phyloP scores from a whole-genome alignment of 192 early-diverging fungal species.

The Umbelopsis vinacea region DNA sequence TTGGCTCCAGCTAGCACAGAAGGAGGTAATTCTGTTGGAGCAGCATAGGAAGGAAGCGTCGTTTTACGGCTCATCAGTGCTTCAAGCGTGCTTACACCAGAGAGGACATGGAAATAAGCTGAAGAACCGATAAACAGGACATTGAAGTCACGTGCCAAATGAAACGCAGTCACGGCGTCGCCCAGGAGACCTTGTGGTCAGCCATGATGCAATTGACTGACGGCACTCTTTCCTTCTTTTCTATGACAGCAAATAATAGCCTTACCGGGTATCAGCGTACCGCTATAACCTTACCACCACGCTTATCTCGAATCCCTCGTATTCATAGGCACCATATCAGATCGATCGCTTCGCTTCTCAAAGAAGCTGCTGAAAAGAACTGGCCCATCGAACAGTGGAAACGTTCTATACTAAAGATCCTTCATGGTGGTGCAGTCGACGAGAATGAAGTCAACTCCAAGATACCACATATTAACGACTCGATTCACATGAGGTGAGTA shows the following conservation, averaged over 20 bases:
- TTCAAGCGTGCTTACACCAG: background rate
- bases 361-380: slow-evolving; percentile 16
- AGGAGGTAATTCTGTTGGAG: slow-evolving; percentile 39
- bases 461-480: background rate
- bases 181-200: background rate
- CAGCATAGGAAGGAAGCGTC: slow-evolving; percentile 49
- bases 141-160: background rate
- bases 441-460: background rate
- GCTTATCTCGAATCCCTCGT: slow-evolving; percentile 13
- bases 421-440: slow-evolving; percentile 10
- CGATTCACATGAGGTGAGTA: background rate
- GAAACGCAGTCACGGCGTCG: background rate
- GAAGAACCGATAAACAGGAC: background rate
- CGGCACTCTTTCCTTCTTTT: background rate
- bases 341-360: background rate
- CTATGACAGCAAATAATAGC: background rate
- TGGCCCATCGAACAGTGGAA: slow-evolving; percentile 17
- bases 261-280: background rate
- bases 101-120: no score
- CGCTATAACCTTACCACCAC: background rate
- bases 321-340: slow-evolving; percentile 2
- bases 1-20: slow-evolving; percentile 14
- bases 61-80: slow-evolving; percentile 39
- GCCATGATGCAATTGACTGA: background rate
- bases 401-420: background rate